Conservation (phyloP, 1,284 basidiomycete genomes). For the Boletus semigastroideus region DNA sequence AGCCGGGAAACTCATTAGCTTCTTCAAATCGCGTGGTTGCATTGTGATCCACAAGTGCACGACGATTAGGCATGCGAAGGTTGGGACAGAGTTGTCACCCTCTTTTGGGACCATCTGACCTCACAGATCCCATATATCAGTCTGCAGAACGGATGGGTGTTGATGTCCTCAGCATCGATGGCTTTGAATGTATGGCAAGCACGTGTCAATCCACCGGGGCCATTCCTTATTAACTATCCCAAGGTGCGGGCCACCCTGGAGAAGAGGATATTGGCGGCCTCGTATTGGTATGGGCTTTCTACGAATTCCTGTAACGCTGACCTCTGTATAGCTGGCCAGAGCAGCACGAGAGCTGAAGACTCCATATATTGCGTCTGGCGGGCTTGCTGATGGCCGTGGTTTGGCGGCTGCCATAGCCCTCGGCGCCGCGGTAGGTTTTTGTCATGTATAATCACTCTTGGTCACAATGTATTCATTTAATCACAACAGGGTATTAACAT, state of each 20-base stretch:
- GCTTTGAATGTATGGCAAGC: constrained; percentile 72
- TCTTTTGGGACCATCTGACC: background rate
- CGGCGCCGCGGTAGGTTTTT: constrained; percentile 69
- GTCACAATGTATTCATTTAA: background rate
- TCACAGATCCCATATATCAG: constrained; percentile 13
- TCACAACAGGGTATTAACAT: constrained; percentile 75
- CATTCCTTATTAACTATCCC: background rate
- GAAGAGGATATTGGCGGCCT: constrained; percentile 93
- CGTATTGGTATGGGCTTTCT: constrained; percentile 61
- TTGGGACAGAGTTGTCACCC: constrained; percentile 23
- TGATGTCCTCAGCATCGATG: constrained; percentile 86
- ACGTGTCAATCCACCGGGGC: background rate
- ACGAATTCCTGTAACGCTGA: background rate
- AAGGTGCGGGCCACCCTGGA: constrained; percentile 91
- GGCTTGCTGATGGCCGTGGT: constrained; percentile 80
- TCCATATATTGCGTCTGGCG: constrained; percentile 90
- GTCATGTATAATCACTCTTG: background rate
- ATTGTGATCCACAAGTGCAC: constrained; percentile 93
- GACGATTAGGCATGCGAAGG: constrained; percentile 84
- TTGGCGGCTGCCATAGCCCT: constrained; percentile 81
- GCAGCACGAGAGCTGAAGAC: constrained; percentile 83
- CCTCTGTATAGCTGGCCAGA: constrained; percentile 65
- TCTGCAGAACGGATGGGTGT: constrained; percentile 79
- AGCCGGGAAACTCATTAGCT: constrained; percentile 80
- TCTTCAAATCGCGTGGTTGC: constrained; percentile 75